Evolutionary conservation across 352 stramenopile genomes (phyloP).

Genomic region (Globisporangium mamillatum): DNA sequence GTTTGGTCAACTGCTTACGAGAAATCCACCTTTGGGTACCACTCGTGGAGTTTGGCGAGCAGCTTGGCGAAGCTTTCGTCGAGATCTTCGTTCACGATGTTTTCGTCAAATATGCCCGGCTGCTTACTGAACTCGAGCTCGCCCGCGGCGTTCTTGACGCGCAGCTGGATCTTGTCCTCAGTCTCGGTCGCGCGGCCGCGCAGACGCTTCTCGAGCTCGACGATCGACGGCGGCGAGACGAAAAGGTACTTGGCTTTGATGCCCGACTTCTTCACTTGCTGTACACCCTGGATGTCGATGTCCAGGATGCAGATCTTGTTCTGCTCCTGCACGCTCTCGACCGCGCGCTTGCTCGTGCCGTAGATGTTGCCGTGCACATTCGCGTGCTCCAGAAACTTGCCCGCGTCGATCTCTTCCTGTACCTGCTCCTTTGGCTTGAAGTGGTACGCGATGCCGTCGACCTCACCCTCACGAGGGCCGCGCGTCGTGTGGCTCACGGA

Average conservation of each 20-base stretch:
- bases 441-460: slow-evolving; percentile 96
- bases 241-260: slow-evolving; percentile 95
- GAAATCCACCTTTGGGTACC: slow-evolving; percentile 72
- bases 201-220: slow-evolving; percentile 93
- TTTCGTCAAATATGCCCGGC: slow-evolving; percentile 84
- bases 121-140: slow-evolving; percentile 92
- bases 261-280: slow-evolving; percentile 89
- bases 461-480: slow-evolving; percentile 90
- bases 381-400: slow-evolving; percentile 97
- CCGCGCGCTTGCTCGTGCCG: slow-evolving; percentile 92
- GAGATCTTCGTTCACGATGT: slow-evolving; percentile 88
- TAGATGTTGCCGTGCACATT: slow-evolving; percentile 98
- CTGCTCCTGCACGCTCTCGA: slow-evolving; percentile 90
- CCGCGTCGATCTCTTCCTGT: slow-evolving; percentile 91
- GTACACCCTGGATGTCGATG: slow-evolving; percentile 98
- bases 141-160: slow-evolving; percentile 90
- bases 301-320: slow-evolving; percentile 98
- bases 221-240: slow-evolving; percentile 94
- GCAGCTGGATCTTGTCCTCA: slow-evolving; percentile 94
- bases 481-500: slow-evolving; percentile 98
- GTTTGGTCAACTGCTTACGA: slow-evolving; percentile 22
- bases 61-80: slow-evolving; percentile 80
- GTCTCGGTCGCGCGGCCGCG: slow-evolving; percentile 94
- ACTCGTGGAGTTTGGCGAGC: slow-evolving; percentile 59
- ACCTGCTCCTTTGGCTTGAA: slow-evolving; percentile 94